phyloP scores from a whole-genome alignment of 2,329 filamentous ascomycete genomes.

The Sporothrix brasiliensis region DNA sequence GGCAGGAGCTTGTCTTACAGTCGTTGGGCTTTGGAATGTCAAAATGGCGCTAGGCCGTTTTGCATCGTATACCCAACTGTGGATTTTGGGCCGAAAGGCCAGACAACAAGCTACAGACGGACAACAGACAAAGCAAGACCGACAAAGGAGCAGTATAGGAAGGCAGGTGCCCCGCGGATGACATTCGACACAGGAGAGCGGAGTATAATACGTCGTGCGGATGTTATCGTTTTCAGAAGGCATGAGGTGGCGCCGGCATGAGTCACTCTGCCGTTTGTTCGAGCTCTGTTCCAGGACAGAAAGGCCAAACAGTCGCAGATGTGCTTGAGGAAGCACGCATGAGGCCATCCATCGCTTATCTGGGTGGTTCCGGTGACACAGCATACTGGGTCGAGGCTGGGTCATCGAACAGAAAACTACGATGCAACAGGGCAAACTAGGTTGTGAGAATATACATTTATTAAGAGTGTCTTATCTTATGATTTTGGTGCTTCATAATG shows the following conservation, averaged over 20 bases:
- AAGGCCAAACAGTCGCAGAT: background rate
- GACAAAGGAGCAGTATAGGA: background rate
- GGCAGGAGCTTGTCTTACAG: background rate
- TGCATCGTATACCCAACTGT: slow-evolving; percentile 32
- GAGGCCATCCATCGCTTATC: slow-evolving; percentile 7
- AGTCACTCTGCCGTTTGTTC: slow-evolving; percentile 26
- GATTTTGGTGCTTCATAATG: background rate
- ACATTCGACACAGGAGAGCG: background rate
- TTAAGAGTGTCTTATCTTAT: slow-evolving; percentile 1
- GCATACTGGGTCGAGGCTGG: too few relatives aligned
- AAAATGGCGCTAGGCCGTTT: background rate
- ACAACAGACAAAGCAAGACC: background rate
- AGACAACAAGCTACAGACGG: background rate
- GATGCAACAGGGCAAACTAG: background rate
- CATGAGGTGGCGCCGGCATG: slow-evolving; percentile 16
- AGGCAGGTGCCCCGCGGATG: background rate
- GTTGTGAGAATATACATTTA: background rate
- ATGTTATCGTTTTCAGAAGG: background rate
- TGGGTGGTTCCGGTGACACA: background rate
- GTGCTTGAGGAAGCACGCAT: background rate
- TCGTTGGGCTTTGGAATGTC: background rate
- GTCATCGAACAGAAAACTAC: too few relatives aligned
- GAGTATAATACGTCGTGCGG: background rate
- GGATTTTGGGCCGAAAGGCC: slow-evolving; percentile 27
- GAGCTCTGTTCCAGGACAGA: slow-evolving; percentile 7